phyloP scores from a whole-genome alignment of 2,329 filamentous ascomycete genomes.

The Blastomyces silverae region DNA sequence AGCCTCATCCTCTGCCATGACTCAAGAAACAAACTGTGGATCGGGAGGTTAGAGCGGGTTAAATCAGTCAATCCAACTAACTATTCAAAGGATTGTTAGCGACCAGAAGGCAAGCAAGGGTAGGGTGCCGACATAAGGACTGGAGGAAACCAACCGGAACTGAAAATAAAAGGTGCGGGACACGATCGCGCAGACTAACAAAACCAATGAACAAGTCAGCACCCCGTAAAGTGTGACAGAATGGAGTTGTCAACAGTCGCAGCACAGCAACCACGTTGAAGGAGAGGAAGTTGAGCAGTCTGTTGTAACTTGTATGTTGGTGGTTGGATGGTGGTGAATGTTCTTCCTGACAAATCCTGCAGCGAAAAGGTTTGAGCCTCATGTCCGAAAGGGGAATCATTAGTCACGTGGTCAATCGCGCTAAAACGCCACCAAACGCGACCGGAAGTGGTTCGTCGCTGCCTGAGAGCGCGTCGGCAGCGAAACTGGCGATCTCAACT shows the following conservation, averaged over 20 bases:
- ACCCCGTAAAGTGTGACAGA: not conserved
- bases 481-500: not conserved
- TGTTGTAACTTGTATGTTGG: not conserved
- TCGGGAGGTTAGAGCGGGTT: not conserved
- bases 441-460: not conserved
- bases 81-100: not conserved
- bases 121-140: not conserved
- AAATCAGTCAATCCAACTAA: not conserved
- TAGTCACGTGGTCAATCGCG: not conserved
- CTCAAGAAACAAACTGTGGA: constrained; percentile 14
- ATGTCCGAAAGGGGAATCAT: not conserved
- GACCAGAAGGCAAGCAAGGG: not conserved
- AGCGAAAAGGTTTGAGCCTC: not conserved
- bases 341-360: not conserved
- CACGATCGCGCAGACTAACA: not conserved
- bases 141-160: not conserved
- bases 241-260: not conserved
- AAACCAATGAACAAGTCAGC: not conserved
- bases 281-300: not conserved
- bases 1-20: constrained; percentile 49
- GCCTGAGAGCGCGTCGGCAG: not conserved
- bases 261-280: not conserved
- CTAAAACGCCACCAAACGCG: constrained; percentile 7
- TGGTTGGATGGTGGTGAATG: not conserved
- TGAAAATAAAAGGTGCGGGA: not conserved